These are phyloP conservation scores for Psilocybe azurescens DNA, from an alignment of 768 basidiomycete genomes.

Conservation along the genomic window DNA sequence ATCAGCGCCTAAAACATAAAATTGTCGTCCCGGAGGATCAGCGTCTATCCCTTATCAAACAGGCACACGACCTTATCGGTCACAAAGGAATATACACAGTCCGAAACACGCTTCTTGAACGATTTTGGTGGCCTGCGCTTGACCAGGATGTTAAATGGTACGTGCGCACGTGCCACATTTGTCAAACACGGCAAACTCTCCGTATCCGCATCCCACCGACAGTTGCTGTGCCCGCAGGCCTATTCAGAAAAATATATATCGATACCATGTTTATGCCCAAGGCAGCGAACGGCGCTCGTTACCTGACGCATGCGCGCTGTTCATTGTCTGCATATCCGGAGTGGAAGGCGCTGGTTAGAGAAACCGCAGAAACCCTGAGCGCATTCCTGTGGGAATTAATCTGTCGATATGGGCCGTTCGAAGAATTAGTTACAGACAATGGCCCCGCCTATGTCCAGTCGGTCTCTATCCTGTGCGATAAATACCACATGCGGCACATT, in stretches of 20 bases:
- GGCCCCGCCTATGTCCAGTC: conserved; percentile 14
- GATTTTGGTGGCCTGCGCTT: conserved; percentile 29
- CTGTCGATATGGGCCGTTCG: conserved; percentile 35
- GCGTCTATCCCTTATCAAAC: conserved; percentile 15
- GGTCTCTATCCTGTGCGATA: conserved; percentile 14
- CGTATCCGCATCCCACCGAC: conserved; percentile 28
- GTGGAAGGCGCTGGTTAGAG: too few relatives aligned
- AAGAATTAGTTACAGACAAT: conserved; percentile 38
- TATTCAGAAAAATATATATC: conserved; percentile 35
- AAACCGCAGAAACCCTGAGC: too few relatives aligned
- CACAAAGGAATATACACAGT: conserved; percentile 31
- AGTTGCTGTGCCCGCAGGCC: conserved; percentile 19
- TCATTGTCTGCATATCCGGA: too few relatives aligned
- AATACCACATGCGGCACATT: conserved; percentile 39
- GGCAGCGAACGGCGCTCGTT: too few relatives aligned
- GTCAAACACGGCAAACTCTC: conserved; percentile 31
- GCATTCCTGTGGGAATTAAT: conserved; percentile 32
- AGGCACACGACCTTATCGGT: conserved; percentile 30
- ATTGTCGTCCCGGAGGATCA: conserved; percentile 16
- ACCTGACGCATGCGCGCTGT: too few relatives aligned
- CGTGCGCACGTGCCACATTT: conserved; percentile 38
- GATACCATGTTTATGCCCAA: too few relatives aligned
- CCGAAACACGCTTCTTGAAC: conserved; percentile 16
- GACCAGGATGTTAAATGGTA: conserved; percentile 32
- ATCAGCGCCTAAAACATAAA: conserved; percentile 21